phyloP scores from a whole-genome alignment of 2,329 filamentous ascomycete species.

The Monosporascus ibericus region DNA sequence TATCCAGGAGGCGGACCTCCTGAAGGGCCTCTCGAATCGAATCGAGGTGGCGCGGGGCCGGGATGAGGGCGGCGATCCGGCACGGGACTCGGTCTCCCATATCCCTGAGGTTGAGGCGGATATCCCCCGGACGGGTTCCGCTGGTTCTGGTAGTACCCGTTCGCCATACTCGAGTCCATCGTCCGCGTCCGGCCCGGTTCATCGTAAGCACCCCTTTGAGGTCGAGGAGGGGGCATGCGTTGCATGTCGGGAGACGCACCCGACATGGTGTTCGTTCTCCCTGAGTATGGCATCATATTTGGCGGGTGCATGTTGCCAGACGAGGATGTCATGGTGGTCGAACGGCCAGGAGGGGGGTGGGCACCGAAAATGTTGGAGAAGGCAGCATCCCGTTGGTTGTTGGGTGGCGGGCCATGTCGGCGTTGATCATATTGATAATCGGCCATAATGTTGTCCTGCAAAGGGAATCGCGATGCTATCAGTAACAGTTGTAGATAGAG shows the following conservation, averaged over 20 bases:
- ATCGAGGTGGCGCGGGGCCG: conserved; percentile 55
- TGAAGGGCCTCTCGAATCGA: conserved; percentile 54
- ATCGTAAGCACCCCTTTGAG: conserved; percentile 29
- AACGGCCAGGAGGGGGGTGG: conserved; percentile 78
- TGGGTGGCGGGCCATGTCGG: conserved; percentile 45
- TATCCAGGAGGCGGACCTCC: conserved; percentile 35
- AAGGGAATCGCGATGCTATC: conserved; percentile 14
- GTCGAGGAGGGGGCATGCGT: conserved; percentile 54
- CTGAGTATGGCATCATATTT: conserved; percentile 47
- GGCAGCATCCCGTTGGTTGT: conserved; percentile 81
- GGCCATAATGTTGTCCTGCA: conserved; percentile 46
- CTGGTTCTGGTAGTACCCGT: conserved; percentile 48
- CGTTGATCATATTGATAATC: conserved; percentile 53
- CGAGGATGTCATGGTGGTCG: conserved; percentile 90
- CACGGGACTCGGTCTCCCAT: conserved; percentile 38
- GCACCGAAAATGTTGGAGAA: conserved; percentile 95
- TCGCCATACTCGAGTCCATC: conserved; percentile 38
- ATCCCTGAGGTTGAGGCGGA: conserved; percentile 30
- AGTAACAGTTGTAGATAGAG: conserved; percentile 1
- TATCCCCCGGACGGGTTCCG: conserved; percentile 46
- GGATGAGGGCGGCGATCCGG: conserved; percentile 62
- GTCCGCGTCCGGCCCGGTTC: conserved; percentile 34
- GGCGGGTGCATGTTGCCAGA: conserved; percentile 42
- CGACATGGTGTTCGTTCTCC: conserved; percentile 73
- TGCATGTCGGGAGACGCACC: conserved; percentile 43